phyloP scores from a whole-genome alignment of 2,329 filamentous ascomycete species.

The Diaporthe vaccinii region DNA sequence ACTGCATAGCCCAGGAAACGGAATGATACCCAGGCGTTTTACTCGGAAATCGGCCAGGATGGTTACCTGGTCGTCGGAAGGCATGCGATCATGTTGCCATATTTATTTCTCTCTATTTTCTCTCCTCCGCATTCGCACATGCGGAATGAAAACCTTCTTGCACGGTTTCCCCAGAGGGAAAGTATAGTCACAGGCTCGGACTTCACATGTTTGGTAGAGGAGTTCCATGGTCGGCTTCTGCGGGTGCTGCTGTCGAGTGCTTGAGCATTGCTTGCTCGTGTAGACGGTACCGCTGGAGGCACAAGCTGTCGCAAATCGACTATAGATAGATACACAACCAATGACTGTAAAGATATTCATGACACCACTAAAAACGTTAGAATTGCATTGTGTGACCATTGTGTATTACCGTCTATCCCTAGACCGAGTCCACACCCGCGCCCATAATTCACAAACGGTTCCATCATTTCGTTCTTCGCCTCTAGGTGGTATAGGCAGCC shows the following conservation, averaged over 20 bases:
- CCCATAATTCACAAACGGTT: too few species aligned
- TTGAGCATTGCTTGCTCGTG: neutral
- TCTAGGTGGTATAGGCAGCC: neutral
- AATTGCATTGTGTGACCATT: neutral
- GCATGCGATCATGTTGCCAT: neutral
- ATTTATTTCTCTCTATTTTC: neutral
- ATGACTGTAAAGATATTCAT: neutral
- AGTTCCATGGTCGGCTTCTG: too few species aligned
- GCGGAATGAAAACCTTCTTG: neutral
- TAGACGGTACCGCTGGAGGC: neutral
- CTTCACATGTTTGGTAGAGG: neutral
- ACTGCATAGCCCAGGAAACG: neutral
- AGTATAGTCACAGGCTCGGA: neutral
- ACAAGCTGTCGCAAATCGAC: neutral
- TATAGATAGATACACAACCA: neutral
- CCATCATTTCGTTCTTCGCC: neutral
- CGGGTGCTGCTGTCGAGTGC: neutral
- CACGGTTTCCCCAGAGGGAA: neutral
- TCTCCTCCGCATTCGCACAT: neutral
- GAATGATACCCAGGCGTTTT: conserved; percentile 4
- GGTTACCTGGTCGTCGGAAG: neutral
- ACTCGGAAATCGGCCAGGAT: neutral
- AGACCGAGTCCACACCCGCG: neutral
- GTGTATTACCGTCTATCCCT: neutral
- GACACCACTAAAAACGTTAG: neutral